These are phyloP conservation scores for Clarkia xantiana DNA, from an alignment of 345 rosid species.

Conservation along the genomic window DNA sequence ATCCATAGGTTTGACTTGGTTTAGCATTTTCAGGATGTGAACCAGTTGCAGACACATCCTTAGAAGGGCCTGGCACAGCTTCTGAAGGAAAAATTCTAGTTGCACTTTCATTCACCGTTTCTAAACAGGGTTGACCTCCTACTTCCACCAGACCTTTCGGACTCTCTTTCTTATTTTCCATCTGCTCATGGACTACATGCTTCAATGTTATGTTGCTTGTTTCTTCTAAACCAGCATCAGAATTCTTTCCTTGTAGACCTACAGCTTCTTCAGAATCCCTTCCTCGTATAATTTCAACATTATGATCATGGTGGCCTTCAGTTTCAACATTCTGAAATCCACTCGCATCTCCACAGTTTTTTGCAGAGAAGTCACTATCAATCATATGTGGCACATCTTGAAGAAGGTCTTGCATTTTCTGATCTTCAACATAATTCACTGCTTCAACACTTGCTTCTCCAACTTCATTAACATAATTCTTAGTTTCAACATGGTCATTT, in stretches of 20 bases:
- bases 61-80: neutral
- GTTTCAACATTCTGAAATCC: neutral
- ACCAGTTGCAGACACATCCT: constrained; percentile 3
- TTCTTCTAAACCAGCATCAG: neutral
- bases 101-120: neutral
- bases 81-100: neutral
- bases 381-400: neutral
- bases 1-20: constrained; percentile 1
- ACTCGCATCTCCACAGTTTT: neutral
- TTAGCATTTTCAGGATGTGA: neutral
- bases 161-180: neutral
- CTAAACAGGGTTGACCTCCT: neutral
- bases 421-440: neutral
- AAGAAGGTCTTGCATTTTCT: neutral
- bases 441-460: neutral
- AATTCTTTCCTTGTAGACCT: constrained; percentile 1
- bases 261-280: constrained; percentile 4
- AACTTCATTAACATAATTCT: neutral
- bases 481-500: neutral
- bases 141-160: neutral
- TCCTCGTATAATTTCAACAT: neutral
- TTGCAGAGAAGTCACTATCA: neutral
- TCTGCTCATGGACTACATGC: constrained; percentile 2
- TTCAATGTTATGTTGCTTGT: neutral
- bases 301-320: neutral